Evolutionary conservation across 2,329 filamentous ascomycete genomes (phyloP).

Genomic region (Penicillium aurantiogriseum): DNA sequence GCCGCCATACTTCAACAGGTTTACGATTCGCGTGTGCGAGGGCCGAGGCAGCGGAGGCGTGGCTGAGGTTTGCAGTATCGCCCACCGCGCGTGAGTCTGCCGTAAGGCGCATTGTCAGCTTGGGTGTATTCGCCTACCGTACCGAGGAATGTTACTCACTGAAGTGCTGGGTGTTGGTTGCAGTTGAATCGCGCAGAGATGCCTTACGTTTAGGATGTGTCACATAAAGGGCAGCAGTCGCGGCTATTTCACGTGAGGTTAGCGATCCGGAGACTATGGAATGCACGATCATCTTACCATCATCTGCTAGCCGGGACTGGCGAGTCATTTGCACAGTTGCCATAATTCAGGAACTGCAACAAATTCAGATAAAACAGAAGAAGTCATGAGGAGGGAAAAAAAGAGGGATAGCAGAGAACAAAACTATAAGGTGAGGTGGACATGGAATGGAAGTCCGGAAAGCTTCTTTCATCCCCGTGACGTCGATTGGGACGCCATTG

Average conservation of each 20-base stretch:
- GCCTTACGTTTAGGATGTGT: constrained; percentile 44
- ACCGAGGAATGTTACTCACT: constrained; percentile 21
- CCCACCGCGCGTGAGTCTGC: constrained; percentile 31
- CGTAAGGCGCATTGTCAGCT: constrained; percentile 6
- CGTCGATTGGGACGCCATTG: constrained; percentile 30
- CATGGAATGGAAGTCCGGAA: constrained; percentile 28
- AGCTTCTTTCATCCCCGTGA: constrained; percentile 30
- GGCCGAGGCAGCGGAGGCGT: constrained; percentile 68
- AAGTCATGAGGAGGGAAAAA: neutral
- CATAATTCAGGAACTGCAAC: constrained; percentile 21
- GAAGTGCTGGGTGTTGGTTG: constrained; percentile 15
- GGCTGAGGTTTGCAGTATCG: constrained; percentile 60
- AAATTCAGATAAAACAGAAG: neutral
- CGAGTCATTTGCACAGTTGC: constrained; percentile 33
- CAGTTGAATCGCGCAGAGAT: constrained; percentile 25
- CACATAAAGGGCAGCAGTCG: constrained; percentile 60
- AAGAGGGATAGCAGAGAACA: constrained; percentile 5
- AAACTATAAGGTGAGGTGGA: constrained; percentile 12
- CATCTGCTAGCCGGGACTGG: constrained; percentile 33
- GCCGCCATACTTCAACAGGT: constrained; percentile 62
- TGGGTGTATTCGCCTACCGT: neutral
- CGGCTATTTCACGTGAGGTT: constrained; percentile 44
- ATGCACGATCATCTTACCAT: constrained; percentile 30
- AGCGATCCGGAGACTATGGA: constrained; percentile 3
- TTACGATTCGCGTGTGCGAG: constrained; percentile 70